Percentiles rank a stretch among this genome's conserved stretches.
Evolutionary conservation across 2,329 filamentous ascomycete genomes (phyloP).

Genomic region (Xylariaceae sp.): DNA sequence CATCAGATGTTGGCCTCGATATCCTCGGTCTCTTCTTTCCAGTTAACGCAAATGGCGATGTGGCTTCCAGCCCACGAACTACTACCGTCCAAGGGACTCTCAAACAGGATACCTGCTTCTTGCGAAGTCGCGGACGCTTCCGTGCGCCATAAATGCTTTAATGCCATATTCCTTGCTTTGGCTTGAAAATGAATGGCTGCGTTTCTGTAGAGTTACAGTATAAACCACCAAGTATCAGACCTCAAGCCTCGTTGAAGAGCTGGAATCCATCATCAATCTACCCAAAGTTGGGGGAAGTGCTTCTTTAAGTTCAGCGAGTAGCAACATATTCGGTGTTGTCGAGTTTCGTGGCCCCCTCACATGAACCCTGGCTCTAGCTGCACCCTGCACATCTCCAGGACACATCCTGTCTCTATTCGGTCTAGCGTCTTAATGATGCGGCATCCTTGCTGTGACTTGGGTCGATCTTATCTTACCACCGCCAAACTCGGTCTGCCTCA

Average conservation of each 20-base stretch:
- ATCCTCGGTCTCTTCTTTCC: not conserved
- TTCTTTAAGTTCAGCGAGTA: not conserved
- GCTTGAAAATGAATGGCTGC: not conserved
- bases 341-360: not conserved
- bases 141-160: not conserved
- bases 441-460: slow-evolving; percentile 12
- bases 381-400: slow-evolving; percentile 11
- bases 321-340: not conserved
- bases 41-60: not conserved
- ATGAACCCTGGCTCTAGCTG: slow-evolving; percentile 1
- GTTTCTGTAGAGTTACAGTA: not conserved
- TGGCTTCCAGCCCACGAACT: not conserved
- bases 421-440: slow-evolving; percentile 20
- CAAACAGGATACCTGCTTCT: not conserved
- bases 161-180: not conserved
- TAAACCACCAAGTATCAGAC: no score
- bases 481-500: slow-evolving; percentile 32
- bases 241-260: not conserved
- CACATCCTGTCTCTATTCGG: slow-evolving; percentile 9
- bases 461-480: slow-evolving; percentile 23
- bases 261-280: not conserved
- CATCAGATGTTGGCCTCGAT: not conserved
- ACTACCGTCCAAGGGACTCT: not conserved
- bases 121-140: not conserved
- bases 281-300: not conserved